phyloP scores from a whole-genome alignment of 1,284 basidiomycete genomes.

The Ganoderma resinaceum region DNA sequence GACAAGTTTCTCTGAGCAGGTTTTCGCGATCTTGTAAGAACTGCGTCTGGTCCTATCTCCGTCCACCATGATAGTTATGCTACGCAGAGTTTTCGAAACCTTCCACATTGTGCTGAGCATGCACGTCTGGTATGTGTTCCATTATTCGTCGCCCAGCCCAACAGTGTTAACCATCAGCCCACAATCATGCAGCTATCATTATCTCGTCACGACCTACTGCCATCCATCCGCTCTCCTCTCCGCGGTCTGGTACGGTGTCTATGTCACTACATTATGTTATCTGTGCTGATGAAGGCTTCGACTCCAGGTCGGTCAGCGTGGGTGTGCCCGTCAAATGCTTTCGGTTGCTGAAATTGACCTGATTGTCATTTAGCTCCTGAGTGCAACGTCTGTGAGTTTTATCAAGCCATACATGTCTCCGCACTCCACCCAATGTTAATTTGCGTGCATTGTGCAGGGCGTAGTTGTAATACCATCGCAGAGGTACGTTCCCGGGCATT shows the following conservation, averaged over 20 bases:
- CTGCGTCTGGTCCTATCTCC: too few species aligned
- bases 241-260: background rate
- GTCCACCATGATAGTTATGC: too few species aligned
- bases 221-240: background rate
- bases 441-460: background rate
- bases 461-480: background rate
- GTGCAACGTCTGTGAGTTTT: background rate
- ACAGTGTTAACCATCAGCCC: background rate
- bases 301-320: background rate
- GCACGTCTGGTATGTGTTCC: conserved; percentile 8
- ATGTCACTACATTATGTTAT: too few species aligned
- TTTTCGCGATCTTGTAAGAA: background rate
- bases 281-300: background rate
- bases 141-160: too few species aligned
- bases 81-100: conserved; percentile 12
- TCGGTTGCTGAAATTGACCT: background rate
- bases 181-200: background rate
- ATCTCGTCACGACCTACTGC: conserved; percentile 4
- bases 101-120: conserved; percentile 16
- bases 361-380: background rate
- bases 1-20: background rate
- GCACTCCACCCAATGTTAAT: background rate
- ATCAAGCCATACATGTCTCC: background rate
- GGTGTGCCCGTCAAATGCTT: too few species aligned
- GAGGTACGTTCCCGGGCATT: too few species aligned